These are phyloP conservation scores for Allium fistulosum DNA, from an alignment of 106 monocot species.

Conservation along the genomic window DNA sequence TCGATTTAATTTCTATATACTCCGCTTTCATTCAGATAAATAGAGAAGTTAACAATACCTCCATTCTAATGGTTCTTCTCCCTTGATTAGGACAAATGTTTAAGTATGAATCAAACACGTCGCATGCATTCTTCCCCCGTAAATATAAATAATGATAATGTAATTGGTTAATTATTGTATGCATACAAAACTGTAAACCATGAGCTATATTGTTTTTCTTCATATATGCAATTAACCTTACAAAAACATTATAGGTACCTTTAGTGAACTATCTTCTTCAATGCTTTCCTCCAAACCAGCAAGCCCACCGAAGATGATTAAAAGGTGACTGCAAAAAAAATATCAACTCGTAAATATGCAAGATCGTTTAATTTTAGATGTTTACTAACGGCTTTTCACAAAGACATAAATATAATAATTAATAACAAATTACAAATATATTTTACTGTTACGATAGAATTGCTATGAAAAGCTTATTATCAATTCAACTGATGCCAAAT, in stretches of 20 bases:
- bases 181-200: too few species aligned
- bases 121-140: constrained; percentile 59
- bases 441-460: too few species aligned
- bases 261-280: constrained; percentile 76
- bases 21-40: background rate
- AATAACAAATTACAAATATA: too few species aligned
- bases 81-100: constrained; percentile 92
- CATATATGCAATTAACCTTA: too few species aligned
- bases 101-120: constrained; percentile 68
- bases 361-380: too few species aligned
- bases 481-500: too few species aligned
- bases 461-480: too few species aligned
- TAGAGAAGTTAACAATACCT: constrained; percentile 32
- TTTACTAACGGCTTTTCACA: too few species aligned
- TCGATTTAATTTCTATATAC: background rate
- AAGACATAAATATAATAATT: too few species aligned
- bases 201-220: too few species aligned
- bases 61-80: constrained; percentile 96
- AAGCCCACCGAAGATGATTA: constrained; percentile 94
- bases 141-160: background rate
- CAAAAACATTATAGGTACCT: constrained; percentile 32
- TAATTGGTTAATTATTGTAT: background rate
- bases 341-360: too few species aligned
- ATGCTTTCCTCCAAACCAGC: constrained; percentile 90
- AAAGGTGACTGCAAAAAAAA: constrained; percentile 49